phyloP scores from a whole-genome alignment of 805 yeast genomes.

The Candida pini region DNA sequence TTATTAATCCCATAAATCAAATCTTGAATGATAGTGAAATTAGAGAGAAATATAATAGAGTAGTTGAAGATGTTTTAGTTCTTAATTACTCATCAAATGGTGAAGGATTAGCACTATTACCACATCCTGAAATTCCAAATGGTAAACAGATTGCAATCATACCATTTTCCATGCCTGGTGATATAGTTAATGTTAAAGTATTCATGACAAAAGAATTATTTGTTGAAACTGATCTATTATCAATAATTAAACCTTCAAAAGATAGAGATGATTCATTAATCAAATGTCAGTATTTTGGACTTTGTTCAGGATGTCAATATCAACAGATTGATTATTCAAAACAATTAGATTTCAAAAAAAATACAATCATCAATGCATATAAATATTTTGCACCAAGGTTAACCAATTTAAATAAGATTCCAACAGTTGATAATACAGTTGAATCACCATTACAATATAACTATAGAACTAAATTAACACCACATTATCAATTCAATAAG shows the following conservation, averaged over 20 bases:
- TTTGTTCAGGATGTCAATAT: conserved; percentile 93
- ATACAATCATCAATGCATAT: conserved; percentile 78
- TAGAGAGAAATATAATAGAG: conserved; percentile 42
- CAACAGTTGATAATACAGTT: conserved; percentile 45
- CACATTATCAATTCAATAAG: conserved; percentile 84
- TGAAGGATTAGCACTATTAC: conserved; percentile 73
- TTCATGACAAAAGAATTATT: conserved; percentile 73
- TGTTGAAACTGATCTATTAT: conserved; percentile 69
- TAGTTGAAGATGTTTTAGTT: conserved; percentile 53
- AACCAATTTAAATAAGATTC: conserved; percentile 39
- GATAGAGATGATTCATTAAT: conserved; percentile 53
- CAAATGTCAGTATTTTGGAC: conserved; percentile 80
- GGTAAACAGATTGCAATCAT: conserved; percentile 60
- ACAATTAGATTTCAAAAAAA: conserved; percentile 67
- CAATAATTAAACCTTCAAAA: conserved; percentile 31
- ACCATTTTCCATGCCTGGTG: conserved; percentile 90
- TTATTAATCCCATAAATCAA: conserved; percentile 59
- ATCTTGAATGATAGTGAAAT: conserved; percentile 55
- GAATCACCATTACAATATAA: conserved; percentile 69
- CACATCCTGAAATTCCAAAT: conserved; percentile 46
- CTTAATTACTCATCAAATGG: conserved; percentile 68
- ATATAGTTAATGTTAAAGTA: conserved; percentile 60
- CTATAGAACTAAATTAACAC: conserved; percentile 92
- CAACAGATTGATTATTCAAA: conserved; percentile 70
- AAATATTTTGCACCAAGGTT: conserved; percentile 64